phyloP scores from a whole-genome alignment of 2,329 filamentous ascomycete genomes.

The Verticillium nonalfalfae region DNA sequence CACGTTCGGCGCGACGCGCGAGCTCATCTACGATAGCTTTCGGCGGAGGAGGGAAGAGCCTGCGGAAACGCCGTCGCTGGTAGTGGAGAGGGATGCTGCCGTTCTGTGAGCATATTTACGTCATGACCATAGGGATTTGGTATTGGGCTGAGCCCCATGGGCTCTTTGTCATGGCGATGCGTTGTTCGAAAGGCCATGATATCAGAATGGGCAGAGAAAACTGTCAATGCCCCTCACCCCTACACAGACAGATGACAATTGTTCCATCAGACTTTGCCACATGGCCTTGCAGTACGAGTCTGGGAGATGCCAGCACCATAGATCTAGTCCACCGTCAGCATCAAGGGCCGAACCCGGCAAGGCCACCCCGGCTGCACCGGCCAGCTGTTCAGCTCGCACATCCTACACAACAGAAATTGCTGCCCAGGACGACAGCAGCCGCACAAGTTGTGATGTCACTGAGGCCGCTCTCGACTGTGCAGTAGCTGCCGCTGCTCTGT shows the following conservation, averaged over 20 bases:
- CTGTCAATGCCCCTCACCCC: neutral
- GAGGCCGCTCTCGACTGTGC: neutral
- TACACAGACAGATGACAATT: neutral
- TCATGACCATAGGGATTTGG: neutral
- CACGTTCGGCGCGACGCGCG: constrained; percentile 19
- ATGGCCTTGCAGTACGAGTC: neutral
- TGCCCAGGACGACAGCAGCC: neutral
- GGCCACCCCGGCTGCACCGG: neutral
- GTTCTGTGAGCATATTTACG: neutral
- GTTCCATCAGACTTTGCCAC: neutral
- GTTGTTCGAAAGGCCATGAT: neutral
- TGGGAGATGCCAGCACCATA: neutral
- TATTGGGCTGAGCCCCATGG: no score
- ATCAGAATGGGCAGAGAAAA: neutral
- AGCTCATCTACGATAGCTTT: constrained; percentile 23
- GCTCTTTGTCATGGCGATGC: no score
- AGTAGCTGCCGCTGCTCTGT: neutral
- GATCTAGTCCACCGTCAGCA: neutral
- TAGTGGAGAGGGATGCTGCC: neutral
- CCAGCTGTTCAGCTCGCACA: neutral
- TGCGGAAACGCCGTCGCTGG: neutral
- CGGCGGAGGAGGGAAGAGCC: constrained; percentile 14
- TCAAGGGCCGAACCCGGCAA: neutral
- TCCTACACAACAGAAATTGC: neutral
- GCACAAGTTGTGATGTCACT: neutral